Evolutionary conservation across 805 yeast genomes (phyloP).

Genomic region (Cyberlindnera bimundalis): DNA sequence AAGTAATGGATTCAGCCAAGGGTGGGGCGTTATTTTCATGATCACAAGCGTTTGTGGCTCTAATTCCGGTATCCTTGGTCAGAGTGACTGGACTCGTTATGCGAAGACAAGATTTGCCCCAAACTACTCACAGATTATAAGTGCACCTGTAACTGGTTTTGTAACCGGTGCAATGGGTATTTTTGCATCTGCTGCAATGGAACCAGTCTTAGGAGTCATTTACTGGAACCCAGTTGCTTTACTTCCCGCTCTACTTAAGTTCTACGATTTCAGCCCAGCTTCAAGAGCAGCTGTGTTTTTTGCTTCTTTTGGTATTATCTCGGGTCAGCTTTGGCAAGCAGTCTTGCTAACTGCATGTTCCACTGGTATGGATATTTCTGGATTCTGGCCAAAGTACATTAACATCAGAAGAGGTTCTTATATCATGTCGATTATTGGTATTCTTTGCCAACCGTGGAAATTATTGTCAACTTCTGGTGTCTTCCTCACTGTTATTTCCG

Average conservation of each 20-base stretch:
- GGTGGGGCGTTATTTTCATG: constrained; percentile 27
- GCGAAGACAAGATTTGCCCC: constrained; percentile 26
- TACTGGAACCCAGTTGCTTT: constrained; percentile 32
- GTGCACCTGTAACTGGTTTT: constrained; percentile 29
- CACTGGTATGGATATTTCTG: constrained; percentile 27
- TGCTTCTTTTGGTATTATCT: constrained; percentile 26
- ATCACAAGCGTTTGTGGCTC: constrained; percentile 20
- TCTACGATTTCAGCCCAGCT: constrained; percentile 24
- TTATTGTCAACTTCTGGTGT: constrained; percentile 26
- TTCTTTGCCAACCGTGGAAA: constrained; percentile 37
- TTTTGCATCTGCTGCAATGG: constrained; percentile 30
- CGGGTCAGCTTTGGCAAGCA: constrained; percentile 32
- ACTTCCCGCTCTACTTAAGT: constrained; percentile 16
- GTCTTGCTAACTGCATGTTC: constrained; percentile 28
- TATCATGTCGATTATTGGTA: constrained; percentile 30
- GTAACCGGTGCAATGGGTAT: constrained; percentile 32
- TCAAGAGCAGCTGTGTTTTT: constrained; percentile 33
- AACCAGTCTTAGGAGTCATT: constrained; percentile 26
- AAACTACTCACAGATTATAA: constrained; percentile 25
- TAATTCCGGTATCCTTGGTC: constrained; percentile 32
- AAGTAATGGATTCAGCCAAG: constrained; percentile 30
- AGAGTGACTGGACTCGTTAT: constrained; percentile 34
- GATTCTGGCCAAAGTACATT: constrained; percentile 25
- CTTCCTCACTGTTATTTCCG: constrained; percentile 23
- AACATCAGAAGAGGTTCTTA: constrained; percentile 37